Conservation (phyloP, 495 filamentous ascomycete species). For the Endocarpon pusillum region DNA sequence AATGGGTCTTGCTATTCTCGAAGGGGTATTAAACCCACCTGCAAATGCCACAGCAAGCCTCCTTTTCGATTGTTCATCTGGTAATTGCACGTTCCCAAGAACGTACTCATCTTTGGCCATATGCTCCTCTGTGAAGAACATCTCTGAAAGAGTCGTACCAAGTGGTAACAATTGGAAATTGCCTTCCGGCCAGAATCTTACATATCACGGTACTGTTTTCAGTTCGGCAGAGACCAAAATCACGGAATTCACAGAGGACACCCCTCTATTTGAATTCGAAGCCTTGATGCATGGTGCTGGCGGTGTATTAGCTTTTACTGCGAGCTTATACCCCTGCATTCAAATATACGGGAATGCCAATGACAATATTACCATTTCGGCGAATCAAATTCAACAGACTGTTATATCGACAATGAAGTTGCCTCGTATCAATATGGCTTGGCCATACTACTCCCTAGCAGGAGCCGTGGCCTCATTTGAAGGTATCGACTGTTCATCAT, state of each 20-base stretch:
- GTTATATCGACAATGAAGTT: constrained; percentile 13
- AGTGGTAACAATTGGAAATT: not conserved
- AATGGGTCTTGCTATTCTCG: not conserved
- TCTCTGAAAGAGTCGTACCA: not conserved
- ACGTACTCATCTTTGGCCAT: constrained; percentile 1
- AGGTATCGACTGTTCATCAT: not conserved
- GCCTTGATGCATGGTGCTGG: no score
- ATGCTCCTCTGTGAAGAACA: not conserved
- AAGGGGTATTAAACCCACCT: not conserved
- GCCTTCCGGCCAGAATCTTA: not conserved
- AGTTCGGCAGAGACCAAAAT: not conserved
- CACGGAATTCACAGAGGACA: not conserved
- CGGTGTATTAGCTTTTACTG: constrained; percentile 1
- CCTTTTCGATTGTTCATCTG: constrained; percentile 1
- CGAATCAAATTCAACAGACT: not conserved
- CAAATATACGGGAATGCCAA: not conserved
- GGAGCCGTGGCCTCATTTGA: not conserved
- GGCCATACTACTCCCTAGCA: constrained; percentile 5
- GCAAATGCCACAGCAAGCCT: not conserved
- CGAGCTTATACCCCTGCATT: constrained; percentile 1
- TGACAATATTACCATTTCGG: not conserved
- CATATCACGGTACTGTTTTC: not conserved
- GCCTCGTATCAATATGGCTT: constrained; percentile 13
- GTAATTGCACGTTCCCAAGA: not conserved
- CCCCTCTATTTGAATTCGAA: not conserved